These are phyloP conservation scores for Chrysanthemum seticuspe DNA, from an alignment of 129 eudicot genomes.

Conservation along the genomic window DNA sequence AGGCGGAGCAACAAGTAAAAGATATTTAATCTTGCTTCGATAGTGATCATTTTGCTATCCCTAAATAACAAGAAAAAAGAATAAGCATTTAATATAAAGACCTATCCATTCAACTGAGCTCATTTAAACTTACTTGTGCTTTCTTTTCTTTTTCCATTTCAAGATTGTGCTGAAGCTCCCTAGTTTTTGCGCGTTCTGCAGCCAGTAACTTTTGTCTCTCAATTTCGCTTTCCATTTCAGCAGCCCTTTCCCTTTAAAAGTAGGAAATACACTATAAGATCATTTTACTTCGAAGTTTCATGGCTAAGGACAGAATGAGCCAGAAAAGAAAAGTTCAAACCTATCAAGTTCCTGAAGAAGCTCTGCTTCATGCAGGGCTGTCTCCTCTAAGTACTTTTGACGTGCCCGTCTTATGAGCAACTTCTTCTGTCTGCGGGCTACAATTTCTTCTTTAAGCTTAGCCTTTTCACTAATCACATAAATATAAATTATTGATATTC, in stretches of 20 bases:
- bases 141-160: conserved; percentile 94
- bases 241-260: conserved; percentile 64
- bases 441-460: conserved; percentile 72
- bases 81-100: background rate
- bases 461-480: conserved; percentile 60
- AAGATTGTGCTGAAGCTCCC: conserved; percentile 82
- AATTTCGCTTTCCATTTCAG: conserved; percentile 77
- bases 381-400: conserved; percentile 74
- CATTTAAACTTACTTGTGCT: conserved; percentile 60
- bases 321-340: conserved; percentile 33
- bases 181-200: conserved; percentile 83
- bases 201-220: conserved; percentile 86
- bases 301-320: background rate
- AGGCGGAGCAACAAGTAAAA: background rate
- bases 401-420: conserved; percentile 64
- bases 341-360: conserved; percentile 92
- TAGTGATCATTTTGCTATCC: background rate
- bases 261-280: conserved; percentile 1
- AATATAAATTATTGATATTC: background rate
- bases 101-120: conserved; percentile 1
- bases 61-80: background rate
- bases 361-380: conserved; percentile 76
- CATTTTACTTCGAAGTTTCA: background rate
- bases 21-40: background rate
- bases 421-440: conserved; percentile 83